phyloP scores from a whole-genome alignment of 2,329 filamentous ascomycete species.

The Microascus cirrosus region DNA sequence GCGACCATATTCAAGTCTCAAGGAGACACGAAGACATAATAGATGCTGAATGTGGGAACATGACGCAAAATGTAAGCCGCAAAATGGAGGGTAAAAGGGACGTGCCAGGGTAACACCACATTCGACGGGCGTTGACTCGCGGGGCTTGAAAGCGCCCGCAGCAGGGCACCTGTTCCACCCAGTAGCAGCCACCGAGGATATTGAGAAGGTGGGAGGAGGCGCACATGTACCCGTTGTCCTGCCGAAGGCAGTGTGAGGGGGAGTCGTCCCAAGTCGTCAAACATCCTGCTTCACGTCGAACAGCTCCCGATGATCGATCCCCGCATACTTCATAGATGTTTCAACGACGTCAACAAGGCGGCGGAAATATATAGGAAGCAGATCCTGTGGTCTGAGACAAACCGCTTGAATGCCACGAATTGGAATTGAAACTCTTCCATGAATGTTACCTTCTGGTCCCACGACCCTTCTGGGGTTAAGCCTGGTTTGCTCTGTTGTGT shows the following conservation, averaged over 20 bases:
- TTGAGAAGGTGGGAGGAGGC: neutral
- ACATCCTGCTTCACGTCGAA: neutral
- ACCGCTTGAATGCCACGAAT: neutral
- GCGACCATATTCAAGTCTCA: neutral
- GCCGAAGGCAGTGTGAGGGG: neutral
- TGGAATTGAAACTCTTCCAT: neutral
- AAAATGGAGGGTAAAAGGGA: neutral
- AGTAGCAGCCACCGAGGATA: neutral
- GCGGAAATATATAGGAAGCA: neutral
- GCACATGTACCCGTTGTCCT: neutral
- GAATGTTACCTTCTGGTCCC: neutral
- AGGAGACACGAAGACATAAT: neutral
- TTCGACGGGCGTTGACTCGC: neutral
- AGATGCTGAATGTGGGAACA: neutral
- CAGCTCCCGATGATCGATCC: neutral
- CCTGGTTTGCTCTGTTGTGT: neutral
- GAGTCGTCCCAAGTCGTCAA: neutral
- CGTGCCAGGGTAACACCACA: neutral
- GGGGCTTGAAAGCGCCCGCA: neutral
- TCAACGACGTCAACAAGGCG: neutral
- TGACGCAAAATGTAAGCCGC: neutral
- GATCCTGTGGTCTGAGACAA: neutral
- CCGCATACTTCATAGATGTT: neutral
- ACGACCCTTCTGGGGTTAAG: neutral
- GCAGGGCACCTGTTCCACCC: neutral